Evolutionary conservation across 768 basidiomycete species (phyloP).

Genomic region (Megacollybia marginata): DNA sequence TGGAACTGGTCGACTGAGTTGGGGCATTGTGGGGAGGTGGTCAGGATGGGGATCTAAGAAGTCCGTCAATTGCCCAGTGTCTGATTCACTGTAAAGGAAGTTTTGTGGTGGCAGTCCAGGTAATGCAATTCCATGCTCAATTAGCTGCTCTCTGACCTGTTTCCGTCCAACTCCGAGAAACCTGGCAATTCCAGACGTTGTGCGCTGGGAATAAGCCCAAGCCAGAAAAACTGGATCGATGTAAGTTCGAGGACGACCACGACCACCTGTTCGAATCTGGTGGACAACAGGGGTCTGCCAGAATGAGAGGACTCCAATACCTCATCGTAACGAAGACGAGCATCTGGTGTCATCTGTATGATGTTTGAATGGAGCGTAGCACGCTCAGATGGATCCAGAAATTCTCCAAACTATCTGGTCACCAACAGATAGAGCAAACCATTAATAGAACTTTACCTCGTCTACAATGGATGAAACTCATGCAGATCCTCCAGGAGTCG

Average conservation of each 20-base stretch:
- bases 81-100: no score
- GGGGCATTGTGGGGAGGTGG: no score
- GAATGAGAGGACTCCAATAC: background rate
- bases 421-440: background rate
- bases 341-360: background rate
- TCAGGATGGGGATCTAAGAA: no score
- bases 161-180: background rate
- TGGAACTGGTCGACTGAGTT: background rate
- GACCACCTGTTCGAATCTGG: background rate
- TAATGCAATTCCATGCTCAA: conserved; percentile 1
- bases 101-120: background rate
- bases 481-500: background rate
- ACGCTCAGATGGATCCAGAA: background rate
- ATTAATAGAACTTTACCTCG: background rate
- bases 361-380: background rate
- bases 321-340: background rate
- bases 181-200: background rate
- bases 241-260: background rate
- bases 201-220: background rate
- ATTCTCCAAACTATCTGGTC: background rate
- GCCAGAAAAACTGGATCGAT: background rate
- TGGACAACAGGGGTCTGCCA: background rate
- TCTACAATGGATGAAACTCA: background rate
- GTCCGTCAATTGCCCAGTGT: conserved; percentile 4
- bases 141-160: background rate